phyloP scores from a whole-genome alignment of 2,329 filamentous ascomycete genomes.

The Macrophomina tecta region DNA sequence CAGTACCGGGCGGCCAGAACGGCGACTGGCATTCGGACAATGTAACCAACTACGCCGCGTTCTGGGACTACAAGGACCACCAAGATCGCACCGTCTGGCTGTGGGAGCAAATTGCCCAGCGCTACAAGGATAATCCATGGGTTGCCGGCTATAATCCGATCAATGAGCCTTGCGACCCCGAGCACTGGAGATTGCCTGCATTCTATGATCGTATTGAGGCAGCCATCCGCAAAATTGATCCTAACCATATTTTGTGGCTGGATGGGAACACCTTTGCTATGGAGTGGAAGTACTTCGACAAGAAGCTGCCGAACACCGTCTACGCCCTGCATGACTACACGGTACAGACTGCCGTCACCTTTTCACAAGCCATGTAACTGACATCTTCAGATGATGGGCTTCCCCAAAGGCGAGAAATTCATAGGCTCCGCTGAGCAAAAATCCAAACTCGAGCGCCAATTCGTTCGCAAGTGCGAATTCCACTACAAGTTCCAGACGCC shows the following conservation, averaged over 20 bases:
- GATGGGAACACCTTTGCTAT: conserved; percentile 45
- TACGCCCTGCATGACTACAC: conserved; percentile 63
- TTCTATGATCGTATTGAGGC: conserved; percentile 57
- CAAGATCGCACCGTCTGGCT: conserved; percentile 58
- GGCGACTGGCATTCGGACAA: conserved; percentile 22
- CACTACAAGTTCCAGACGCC: conserved; percentile 51
- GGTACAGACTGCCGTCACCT: neutral
- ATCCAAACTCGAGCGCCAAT: conserved; percentile 50
- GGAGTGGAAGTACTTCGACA: conserved; percentile 51
- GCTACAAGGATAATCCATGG: conserved; percentile 47
- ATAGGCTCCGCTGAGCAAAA: conserved; percentile 53
- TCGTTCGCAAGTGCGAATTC: conserved; percentile 56
- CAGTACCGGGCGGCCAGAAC: conserved; percentile 9
- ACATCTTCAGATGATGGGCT: conserved; percentile 51
- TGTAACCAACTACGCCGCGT: conserved; percentile 52
- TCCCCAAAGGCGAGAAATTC: conserved; percentile 53
- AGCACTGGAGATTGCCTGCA: conserved; percentile 52
- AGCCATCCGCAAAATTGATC: conserved; percentile 54
- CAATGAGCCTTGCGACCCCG: conserved; percentile 58
- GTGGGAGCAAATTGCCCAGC: conserved; percentile 54
- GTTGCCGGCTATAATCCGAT: conserved; percentile 60
- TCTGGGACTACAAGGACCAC: conserved; percentile 59
- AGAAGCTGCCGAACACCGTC: conserved; percentile 49
- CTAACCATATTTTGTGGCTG: conserved; percentile 55
- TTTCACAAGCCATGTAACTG: neutral